Base-by-base conservation (phyloP, 192 early-diverging fungal genomes). In the Mortierella hygrophila region DNA sequence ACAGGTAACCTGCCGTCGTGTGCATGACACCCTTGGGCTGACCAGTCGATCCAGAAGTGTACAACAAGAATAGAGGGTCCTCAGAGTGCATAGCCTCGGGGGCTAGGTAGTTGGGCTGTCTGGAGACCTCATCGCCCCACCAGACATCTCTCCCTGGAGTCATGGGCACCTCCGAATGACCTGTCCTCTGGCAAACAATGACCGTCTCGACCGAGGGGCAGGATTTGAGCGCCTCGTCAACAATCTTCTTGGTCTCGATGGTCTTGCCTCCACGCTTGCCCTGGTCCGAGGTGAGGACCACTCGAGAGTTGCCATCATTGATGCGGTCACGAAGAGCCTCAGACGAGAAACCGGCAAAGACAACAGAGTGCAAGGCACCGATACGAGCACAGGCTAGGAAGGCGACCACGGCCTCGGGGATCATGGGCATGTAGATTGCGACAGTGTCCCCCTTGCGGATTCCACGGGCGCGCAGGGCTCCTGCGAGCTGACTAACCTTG, bases 341-440 rank as follows among this genome's bases (percentile, higher is more conserved):
- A 57, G 97, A 91, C 55, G 96, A 97, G 91, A 98, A 99, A 41
- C 98, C 98, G 16, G 98, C 98, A 93, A 99, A 99, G 72, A 99
- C 95, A 44, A 99, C 98, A 20, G 94, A 94, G 91, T 99, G 98
- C 32, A 98, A 89, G 10, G 95, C 93, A 54, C 98, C 97, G 49
- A 99, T 93, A 55, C 97, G 92, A 13, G 97, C 95, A 89, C 98
- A 99, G 38, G 98, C 98, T 35, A 99, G 91, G 92, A 99, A 95
- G 3, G 98, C 95, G 54, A 96, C 91, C 0, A 93, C 94, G 11
- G 98, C 97, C 91, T 98, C 97, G 65, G 98, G 98, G 42, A 97
- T 93, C 97, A 98, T 98, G 57, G 97, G 98, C 96, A 99, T 96
- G 88, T 99, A 99, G 85, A 99, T 98, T 41, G 95, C 95, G 29